A percentile compares a stretch with the other conserved stretches of the same genome.
Conservation (phyloP, 768 basidiomycete genomes). For the Collybia mongolica region DNA sequence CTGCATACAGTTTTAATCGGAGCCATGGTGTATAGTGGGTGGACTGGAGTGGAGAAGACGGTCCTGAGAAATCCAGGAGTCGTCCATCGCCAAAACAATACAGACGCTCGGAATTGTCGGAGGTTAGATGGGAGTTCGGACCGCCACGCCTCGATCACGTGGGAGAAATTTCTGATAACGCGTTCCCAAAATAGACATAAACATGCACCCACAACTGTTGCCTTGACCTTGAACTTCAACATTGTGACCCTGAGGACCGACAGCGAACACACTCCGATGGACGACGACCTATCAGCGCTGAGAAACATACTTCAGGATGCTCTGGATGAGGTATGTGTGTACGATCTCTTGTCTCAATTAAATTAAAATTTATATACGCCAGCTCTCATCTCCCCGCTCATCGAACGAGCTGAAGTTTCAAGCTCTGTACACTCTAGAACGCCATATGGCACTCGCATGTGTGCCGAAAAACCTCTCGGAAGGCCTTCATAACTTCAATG, state of each 20-base stretch:
- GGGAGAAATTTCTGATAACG: neutral
- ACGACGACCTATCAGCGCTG: slow-evolving; percentile 31
- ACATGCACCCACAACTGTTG: slow-evolving; percentile 20
- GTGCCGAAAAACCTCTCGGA: slow-evolving; percentile 39
- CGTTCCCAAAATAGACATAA: slow-evolving; percentile 20
- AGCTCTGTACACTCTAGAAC: slow-evolving; percentile 58
- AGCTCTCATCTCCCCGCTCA: slow-evolving; percentile 67
- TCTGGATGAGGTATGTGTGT: slow-evolving; percentile 61
- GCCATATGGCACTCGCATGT: slow-evolving; percentile 50
- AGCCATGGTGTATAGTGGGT: neutral
- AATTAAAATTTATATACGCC: slow-evolving; percentile 7
- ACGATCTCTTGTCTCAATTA: neutral
- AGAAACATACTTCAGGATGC: slow-evolving; percentile 53
- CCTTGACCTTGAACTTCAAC: slow-evolving; percentile 13
- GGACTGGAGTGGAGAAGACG: neutral
- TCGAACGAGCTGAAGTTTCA: slow-evolving; percentile 48
- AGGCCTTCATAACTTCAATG: slow-evolving; percentile 53
- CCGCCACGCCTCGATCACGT: slow-evolving; percentile 14
- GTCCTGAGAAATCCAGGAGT: neutral
- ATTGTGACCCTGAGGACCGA: slow-evolving; percentile 5
- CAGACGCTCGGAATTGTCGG: neutral
- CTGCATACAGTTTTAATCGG: slow-evolving; percentile 1
- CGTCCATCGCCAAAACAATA: neutral
- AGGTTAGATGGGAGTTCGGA: neutral
- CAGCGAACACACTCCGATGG: slow-evolving; percentile 13